A percentile compares a stretch with the other conserved stretches of the same genome.
These are phyloP conservation scores for Sphagnurus paluster DNA, from an alignment of 1,284 basidiomycete genomes.

Conservation along the genomic window DNA sequence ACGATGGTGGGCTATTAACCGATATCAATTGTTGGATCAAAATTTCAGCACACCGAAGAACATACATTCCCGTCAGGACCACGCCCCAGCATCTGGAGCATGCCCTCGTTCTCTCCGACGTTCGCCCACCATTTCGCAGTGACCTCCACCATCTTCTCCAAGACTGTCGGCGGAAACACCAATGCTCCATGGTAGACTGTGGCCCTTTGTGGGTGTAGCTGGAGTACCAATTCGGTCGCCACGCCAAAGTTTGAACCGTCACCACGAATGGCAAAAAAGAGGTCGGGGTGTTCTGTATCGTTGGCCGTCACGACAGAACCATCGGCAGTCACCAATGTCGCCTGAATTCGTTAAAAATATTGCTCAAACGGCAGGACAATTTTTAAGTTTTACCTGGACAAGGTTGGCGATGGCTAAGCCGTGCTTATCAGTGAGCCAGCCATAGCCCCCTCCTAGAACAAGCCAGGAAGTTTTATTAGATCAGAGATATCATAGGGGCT, in stretches of 20 bases:
- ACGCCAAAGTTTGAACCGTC: slow-evolving; percentile 62
- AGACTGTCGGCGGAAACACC: slow-evolving; percentile 32
- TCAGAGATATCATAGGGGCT: too few species aligned
- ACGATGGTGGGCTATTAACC: slow-evolving; percentile 4
- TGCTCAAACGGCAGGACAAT: too few species aligned
- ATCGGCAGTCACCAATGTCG: slow-evolving; percentile 51
- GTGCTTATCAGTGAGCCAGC: slow-evolving; percentile 49
- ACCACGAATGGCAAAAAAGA: slow-evolving; percentile 61
- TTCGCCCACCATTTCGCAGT: slow-evolving; percentile 32
- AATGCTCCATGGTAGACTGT: slow-evolving; percentile 43
- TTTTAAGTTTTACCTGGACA: slow-evolving; percentile 34
- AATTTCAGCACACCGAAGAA: neutral
- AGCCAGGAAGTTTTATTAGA: slow-evolving; percentile 24
- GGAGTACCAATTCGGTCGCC: slow-evolving; percentile 51
- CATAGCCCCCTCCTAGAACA: slow-evolving; percentile 59
- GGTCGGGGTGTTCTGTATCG: slow-evolving; percentile 45
- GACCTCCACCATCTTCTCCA: slow-evolving; percentile 36
- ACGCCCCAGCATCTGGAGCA: slow-evolving; percentile 34
- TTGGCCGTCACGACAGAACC: slow-evolving; percentile 46
- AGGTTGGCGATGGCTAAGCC: slow-evolving; percentile 60
- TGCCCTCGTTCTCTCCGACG: slow-evolving; percentile 35
- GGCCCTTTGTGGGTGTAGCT: slow-evolving; percentile 39
- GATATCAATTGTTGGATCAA: neutral
- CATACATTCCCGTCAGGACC: slow-evolving; percentile 28
- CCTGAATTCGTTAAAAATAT: slow-evolving; percentile 31